These are phyloP conservation scores for Sodiomyces alkalinus DNA, from an alignment of 2,329 filamentous ascomycete species.

Conservation along the genomic window DNA sequence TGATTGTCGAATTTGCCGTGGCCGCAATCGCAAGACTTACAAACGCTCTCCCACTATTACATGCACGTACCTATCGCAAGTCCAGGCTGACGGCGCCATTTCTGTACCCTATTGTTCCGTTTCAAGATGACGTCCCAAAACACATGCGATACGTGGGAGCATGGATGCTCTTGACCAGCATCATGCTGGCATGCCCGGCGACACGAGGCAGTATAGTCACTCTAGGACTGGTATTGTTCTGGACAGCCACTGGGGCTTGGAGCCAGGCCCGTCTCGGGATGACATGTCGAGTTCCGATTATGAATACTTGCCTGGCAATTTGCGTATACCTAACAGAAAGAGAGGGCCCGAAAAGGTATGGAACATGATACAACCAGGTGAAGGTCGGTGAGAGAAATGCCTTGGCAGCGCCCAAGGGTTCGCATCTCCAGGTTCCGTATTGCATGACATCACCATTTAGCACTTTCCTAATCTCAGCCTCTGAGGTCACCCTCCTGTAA, in stretches of 20 bases:
- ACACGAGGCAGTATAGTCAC: neutral
- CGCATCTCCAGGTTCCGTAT: too few relatives aligned
- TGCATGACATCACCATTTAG: too few relatives aligned
- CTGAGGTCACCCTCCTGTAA: too few relatives aligned
- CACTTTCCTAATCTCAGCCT: too few relatives aligned
- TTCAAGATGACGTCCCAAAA: neutral
- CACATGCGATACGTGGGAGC: neutral
- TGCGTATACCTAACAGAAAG: too few relatives aligned
- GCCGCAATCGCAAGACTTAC: neutral
- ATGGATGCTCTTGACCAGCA: neutral
- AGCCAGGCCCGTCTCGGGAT: neutral
- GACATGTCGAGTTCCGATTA: neutral
- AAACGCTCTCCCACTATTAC: neutral
- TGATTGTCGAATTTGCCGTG: neutral
- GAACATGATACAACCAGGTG: too few relatives aligned
- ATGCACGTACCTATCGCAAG: neutral
- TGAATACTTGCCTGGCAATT: neutral
- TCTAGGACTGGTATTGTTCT: conserved; percentile 1
- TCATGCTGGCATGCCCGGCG: neutral
- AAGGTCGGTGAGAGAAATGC: too few relatives aligned
- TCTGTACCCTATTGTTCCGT: neutral
- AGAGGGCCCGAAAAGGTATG: too few relatives aligned
- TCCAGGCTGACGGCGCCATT: neutral
- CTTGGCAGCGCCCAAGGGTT: too few relatives aligned
- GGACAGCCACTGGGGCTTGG: neutral